A percentile compares a stretch with the other conserved stretches of the same genome.
Conservation (phyloP, 1,284 basidiomycete genomes). For the Neolentinus lepideus region DNA sequence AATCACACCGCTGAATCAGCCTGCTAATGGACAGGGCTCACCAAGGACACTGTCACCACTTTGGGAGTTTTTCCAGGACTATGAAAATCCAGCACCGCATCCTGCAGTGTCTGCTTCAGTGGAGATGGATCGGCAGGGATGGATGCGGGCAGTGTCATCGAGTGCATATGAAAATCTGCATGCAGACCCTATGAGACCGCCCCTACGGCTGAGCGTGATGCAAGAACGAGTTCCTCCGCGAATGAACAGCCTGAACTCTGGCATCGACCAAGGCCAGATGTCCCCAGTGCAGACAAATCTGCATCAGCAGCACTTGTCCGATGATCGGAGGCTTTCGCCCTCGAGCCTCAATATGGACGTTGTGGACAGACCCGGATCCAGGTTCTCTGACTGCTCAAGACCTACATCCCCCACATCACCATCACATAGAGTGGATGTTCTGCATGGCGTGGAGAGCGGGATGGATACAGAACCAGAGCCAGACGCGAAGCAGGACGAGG, state of each 20-base stretch:
- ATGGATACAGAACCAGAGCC: conserved; percentile 59
- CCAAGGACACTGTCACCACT: conserved; percentile 24
- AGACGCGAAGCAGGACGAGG: conserved; percentile 29
- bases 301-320: conserved; percentile 16
- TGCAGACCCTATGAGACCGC: background rate
- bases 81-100: background rate
- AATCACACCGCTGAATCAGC: conserved; percentile 12
- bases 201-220: conserved; percentile 7
- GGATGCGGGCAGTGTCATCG: background rate
- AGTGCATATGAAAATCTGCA: background rate
- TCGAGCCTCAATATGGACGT: background rate
- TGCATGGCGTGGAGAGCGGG: conserved; percentile 64
- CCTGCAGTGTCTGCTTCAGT: conserved; percentile 1
- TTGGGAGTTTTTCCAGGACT: conserved; percentile 22
- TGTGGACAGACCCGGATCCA: conserved; percentile 4
- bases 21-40: conserved; percentile 17
- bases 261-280: conserved; percentile 1
- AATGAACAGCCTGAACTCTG: conserved; percentile 8
- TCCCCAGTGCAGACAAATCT: conserved; percentile 3
- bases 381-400: conserved; percentile 19
- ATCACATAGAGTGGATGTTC: conserved; percentile 57
- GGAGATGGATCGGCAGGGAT: background rate
- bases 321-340: conserved; percentile 12
- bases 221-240: conserved; percentile 16
- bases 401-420: conserved; percentile 42